phyloP scores from a whole-genome alignment of 148 eudicot genomes.

The Pharnaceum exiguum region DNA sequence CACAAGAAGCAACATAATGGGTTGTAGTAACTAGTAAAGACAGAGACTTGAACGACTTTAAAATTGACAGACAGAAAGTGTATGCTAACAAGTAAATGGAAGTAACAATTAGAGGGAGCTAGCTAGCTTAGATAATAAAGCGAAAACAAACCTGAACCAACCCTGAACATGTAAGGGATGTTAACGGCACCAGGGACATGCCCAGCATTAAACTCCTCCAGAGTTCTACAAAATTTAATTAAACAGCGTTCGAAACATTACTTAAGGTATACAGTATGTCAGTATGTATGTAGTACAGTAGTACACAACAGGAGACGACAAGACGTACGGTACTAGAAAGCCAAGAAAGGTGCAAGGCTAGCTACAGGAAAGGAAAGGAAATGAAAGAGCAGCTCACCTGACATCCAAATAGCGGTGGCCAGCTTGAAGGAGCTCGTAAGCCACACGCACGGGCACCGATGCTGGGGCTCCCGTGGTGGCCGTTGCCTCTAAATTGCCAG shows the following conservation, averaged over 20 bases:
- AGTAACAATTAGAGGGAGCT: neutral
- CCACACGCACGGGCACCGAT: constrained; percentile 75
- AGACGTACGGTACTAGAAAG: no score
- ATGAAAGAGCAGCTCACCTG: constrained; percentile 29
- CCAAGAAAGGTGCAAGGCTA: neutral
- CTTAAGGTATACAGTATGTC: neutral
- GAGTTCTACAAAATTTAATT: constrained; percentile 37
- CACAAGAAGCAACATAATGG: no score
- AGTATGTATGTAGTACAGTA: neutral
- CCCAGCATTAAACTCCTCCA: constrained; percentile 66
- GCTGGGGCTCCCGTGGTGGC: constrained; percentile 24
- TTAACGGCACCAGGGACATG: constrained; percentile 70
- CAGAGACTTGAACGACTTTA: no score
- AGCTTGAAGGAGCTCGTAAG: constrained; percentile 68
- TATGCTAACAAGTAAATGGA: no score
- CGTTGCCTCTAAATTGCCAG: constrained; percentile 19
- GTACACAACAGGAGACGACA: no score
- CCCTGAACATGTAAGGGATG: constrained; percentile 54
- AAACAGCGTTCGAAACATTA: neutral
- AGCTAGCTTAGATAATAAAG: no score
- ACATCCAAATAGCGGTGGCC: constrained; percentile 86
- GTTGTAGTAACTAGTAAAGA: no score
- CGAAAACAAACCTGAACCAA: constrained; percentile 51
- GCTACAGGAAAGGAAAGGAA: neutral
- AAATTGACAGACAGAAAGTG: no score